Conservation (phyloP, 2,329 filamentous ascomycete genomes). For the Microsporum audouinii region DNA sequence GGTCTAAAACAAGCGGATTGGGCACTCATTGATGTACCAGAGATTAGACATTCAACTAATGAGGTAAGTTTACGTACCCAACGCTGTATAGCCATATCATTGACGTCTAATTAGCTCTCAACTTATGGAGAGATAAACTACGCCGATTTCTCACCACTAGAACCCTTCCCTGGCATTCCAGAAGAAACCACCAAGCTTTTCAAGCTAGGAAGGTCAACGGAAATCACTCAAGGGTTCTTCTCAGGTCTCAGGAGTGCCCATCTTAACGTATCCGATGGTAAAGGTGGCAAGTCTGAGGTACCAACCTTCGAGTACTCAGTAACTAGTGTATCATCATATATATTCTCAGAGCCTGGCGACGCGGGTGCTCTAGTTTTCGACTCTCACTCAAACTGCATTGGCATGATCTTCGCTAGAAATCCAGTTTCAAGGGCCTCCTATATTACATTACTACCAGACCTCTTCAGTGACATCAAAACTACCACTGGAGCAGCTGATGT, state of each 20-base stretch:
- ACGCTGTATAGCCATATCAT: not conserved
- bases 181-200: not conserved
- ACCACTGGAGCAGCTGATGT: not conserved
- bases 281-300: not conserved
- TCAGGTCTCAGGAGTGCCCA: not conserved
- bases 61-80: not conserved
- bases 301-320: not conserved
- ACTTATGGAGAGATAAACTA: not conserved
- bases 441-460: not conserved
- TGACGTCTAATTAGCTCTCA: not conserved
- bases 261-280: not conserved
- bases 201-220: not conserved
- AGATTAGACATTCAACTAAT: not conserved
- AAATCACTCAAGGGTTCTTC: not conserved
- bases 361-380: slow-evolving; percentile 7
- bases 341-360: slow-evolving; percentile 1
- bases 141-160: not conserved
- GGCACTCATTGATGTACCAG: not conserved
- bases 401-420: slow-evolving; percentile 5
- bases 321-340: not conserved
- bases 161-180: not conserved
- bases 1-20: not conserved
- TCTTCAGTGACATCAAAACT: not conserved
- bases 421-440: not conserved
- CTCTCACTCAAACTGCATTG: not conserved